Base-by-base conservation (phyloP, 1,284 basidiomycete genomes). In the Termitomyces sp. region DNA sequence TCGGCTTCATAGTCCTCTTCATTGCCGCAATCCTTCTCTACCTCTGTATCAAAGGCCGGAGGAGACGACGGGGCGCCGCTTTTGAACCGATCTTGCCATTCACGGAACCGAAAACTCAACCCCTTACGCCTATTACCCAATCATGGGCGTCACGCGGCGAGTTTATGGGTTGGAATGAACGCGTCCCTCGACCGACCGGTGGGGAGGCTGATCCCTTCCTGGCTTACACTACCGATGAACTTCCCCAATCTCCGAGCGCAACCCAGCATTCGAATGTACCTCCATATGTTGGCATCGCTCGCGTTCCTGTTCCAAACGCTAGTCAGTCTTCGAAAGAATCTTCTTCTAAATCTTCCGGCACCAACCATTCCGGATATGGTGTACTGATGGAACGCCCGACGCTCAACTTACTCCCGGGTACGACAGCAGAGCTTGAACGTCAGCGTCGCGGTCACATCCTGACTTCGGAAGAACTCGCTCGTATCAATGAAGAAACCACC, bases 121-220 rank as follows among this genome's bases (percentile, higher is more conserved):
- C 11, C 24, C 19, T 5, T 26, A n/a, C 31, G 16, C 30, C 40
- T 44, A 16, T 26, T 13, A 26, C 68, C 82, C 18, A 62, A 67
- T 5, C 66, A 67, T 35, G 74, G 45, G n/a, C 21, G 4, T 46
- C 45, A 5, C 26, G 35, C 34, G 26, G 69, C 7, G 67, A 66
- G 11, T 68, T 71, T 16, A 64, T 69, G 1, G 73, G 77, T n/a
- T 84, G 80, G 30, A 44, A 14, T 26, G 79, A 85, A 63, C 81
- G 83, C 39, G 81, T 80, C 16, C 82, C 84, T 1, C 72, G 83
- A 11, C 75, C 76, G 24, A 86, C 81, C 50, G 85, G 84, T 6
- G 84, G 84, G 61, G 84, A 86, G 64, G 69, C 66, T 2, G 83
- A 85, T 59, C 73, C 84, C 0, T 84, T 86, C 71, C 70, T 86